These are phyloP conservation scores for Sarcomyxa edulis DNA, from an alignment of 768 basidiomycete species.

Conservation along the genomic window DNA sequence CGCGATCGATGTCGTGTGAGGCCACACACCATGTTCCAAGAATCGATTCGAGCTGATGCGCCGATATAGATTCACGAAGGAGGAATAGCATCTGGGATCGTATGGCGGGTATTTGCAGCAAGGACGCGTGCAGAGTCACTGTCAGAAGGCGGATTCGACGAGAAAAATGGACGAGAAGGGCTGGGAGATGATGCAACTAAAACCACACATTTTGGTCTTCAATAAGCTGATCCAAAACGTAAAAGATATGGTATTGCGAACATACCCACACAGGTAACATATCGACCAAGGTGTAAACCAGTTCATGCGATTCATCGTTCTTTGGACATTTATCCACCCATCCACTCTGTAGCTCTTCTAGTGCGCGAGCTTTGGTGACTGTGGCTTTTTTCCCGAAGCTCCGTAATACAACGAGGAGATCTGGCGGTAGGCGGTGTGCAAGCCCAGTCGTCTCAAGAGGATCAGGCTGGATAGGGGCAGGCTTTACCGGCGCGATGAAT, in stretches of 20 bases:
- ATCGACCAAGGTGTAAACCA: constrained; percentile 38
- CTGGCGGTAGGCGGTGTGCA: constrained; percentile 67
- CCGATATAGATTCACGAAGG: constrained; percentile 40
- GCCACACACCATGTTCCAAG: constrained; percentile 73
- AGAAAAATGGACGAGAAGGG: constrained; percentile 75
- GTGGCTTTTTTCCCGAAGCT: constrained; percentile 86
- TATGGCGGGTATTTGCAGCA: constrained; percentile 52
- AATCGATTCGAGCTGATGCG: constrained; percentile 48
- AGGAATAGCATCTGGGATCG: constrained; percentile 46
- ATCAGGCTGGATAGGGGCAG: constrained; percentile 68
- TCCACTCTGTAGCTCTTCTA: constrained; percentile 72
- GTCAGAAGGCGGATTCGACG: constrained; percentile 65
- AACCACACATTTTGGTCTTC: not conserved
- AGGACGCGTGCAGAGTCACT: constrained; percentile 54
- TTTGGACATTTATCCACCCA: constrained; percentile 58
- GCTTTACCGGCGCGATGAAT: constrained; percentile 84
- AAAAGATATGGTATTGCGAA: constrained; percentile 14
- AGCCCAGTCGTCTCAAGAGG: constrained; percentile 84
- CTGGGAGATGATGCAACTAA: constrained; percentile 83
- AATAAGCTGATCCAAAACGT: no score
- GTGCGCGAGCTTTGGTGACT: constrained; percentile 75
- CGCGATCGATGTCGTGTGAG: constrained; percentile 66
- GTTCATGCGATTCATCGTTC: constrained; percentile 34
- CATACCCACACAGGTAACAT: constrained; percentile 92
- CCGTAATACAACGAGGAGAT: constrained; percentile 77